Base-by-base conservation (phyloP, 192 early-diverging fungal species). In the Haplosporangium gracile region DNA sequence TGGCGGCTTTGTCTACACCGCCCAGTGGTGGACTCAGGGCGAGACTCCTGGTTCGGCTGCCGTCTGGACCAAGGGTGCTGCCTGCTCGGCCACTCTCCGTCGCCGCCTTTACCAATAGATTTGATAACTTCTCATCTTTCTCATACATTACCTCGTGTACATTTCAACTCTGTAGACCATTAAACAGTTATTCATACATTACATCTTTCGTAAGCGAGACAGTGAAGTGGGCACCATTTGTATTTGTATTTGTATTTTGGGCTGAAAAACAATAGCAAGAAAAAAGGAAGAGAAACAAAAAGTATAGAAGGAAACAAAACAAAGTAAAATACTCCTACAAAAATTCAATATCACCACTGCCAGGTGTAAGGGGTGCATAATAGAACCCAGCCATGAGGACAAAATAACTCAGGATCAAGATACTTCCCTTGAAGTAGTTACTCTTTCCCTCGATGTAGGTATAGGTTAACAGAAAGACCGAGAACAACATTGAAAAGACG, bases 361-460 rank as follows among this genome's bases (percentile, higher is more conserved):
- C 80, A 11, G 73, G 80, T 15, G 72, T 26, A 7, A 4, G 15
- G 13, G 95, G 94, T 60, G 92, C 94, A 88, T 93, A 99, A 43
- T 91, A 93, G 87, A 96, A 97, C 9, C 93, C 95, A 18, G 92
- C 92, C 83, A 97, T 91, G 79, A 98, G 91, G 16, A 98, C 94
- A 68, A 88, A 88, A 88, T 99, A 99, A 57, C 94, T 95, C 42
- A 98, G 83, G 47, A 97, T 92, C 76, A 99, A 89, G 70, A 99
- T 97, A 7, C 88, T 89, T 24, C 97, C 98, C 90, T 99, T 98
- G 87, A 99, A 99, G 90, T 99, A 98, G 89, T 99, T 98, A 68
- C 93, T 90, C 88, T 96, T 98, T 81, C 97, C 97, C 88, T 99
- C 98, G 75, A 96, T 95, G 88, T 97, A 98, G 24, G 98, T 95